Conservation (phyloP, 139 green algal species). For the Tetraselmis striata region DNA sequence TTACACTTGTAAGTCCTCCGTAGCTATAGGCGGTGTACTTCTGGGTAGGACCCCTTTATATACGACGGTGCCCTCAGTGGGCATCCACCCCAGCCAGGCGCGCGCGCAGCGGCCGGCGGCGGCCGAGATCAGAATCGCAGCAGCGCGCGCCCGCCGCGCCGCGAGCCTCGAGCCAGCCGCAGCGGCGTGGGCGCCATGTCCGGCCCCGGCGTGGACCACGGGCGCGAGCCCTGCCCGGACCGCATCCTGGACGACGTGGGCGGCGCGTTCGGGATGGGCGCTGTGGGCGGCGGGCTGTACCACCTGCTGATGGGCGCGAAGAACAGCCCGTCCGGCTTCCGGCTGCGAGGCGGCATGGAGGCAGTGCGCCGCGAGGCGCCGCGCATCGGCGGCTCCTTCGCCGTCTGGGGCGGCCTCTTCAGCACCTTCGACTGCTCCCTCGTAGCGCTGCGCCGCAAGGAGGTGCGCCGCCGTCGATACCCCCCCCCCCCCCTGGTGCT, state of each 20-base stretch:
- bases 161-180: neutral
- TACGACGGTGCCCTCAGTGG: too few species aligned
- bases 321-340: conserved; percentile 77
- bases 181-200: neutral
- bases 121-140: too few species aligned
- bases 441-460: conserved; percentile 83
- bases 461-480: too few species aligned
- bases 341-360: conserved; percentile 77
- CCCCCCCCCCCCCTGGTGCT: too few species aligned
- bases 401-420: conserved; percentile 96
- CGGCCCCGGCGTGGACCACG: conserved; percentile 58
- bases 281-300: conserved; percentile 88
- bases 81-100: too few species aligned
- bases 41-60: too few species aligned
- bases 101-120: too few species aligned
- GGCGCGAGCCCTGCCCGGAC: conserved; percentile 86
- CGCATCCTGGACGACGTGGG: conserved; percentile 97
- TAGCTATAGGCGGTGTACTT: too few species aligned
- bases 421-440: conserved; percentile 95
- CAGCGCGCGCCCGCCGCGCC: too few species aligned
- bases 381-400: conserved; percentile 93
- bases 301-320: conserved; percentile 88
- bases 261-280: conserved; percentile 98
- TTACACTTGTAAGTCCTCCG: too few species aligned
- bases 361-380: conserved; percentile 81